Conservation (phyloP, 345 rosid species). For the Hibiscus trionum region DNA sequence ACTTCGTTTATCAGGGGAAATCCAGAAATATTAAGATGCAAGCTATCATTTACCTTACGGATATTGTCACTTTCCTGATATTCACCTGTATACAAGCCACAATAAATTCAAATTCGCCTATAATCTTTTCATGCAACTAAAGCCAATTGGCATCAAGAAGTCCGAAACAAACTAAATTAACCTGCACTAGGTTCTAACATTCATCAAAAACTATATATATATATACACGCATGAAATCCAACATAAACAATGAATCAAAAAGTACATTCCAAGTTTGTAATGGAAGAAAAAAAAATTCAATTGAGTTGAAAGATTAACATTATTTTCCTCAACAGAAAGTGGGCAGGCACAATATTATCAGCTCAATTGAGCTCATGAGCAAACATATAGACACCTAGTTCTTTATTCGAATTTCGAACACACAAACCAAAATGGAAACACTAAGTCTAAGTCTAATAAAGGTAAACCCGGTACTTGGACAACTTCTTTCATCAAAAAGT, state of each 20-base stretch:
- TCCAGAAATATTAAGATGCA: conserved; percentile 19
- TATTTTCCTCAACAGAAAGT: background rate
- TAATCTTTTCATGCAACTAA: background rate
- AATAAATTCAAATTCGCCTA: background rate
- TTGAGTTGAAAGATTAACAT: background rate
- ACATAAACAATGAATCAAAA: background rate
- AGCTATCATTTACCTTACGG: conserved; percentile 33
- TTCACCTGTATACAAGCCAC: conserved; percentile 50
- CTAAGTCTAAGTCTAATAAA: background rate
- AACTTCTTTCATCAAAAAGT: background rate
- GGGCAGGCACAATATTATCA: no score
- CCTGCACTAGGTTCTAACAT: background rate
- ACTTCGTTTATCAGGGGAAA: conserved; percentile 23
- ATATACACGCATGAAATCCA: background rate
- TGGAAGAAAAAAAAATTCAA: background rate
- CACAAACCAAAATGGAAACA: background rate
- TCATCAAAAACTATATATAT: background rate
- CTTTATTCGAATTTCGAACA: background rate
- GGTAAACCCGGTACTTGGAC: background rate
- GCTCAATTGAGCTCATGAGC: background rate
- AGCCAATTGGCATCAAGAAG: background rate
- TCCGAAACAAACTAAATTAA: background rate
- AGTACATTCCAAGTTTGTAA: background rate
- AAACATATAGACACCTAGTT: background rate
- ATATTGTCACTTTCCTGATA: conserved; percentile 45